Base-by-base conservation (phyloP, 1,284 basidiomycete genomes). In the Cronartium ribicola region DNA sequence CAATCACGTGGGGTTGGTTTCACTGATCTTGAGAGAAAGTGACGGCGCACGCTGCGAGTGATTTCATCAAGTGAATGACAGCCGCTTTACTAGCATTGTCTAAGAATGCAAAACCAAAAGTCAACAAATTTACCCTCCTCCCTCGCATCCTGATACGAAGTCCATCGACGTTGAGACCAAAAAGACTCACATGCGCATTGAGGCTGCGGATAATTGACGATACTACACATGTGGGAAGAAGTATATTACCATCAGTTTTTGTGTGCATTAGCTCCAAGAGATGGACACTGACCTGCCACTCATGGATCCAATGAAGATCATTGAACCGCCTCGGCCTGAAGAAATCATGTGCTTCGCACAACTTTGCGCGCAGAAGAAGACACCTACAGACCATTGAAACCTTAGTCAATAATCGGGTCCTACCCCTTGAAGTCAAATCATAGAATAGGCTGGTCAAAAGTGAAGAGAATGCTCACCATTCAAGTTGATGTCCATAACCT, bases 31-130 rank as follows among this genome's bases (percentile, higher is more conserved):
- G 29, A 20, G 29, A 29, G 29, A 2, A 55, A 13, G 14, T 13
- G 46, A 22, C 1, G n/a, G 44, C 69, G 11, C 17, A 72, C 69
- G 69, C 69, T 22, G 69, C 69, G n/a, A 72, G 44, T 5, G 69
- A 72, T 59, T 72, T 72, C 69, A 72, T 72, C 20, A 72, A 61
- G 43, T 72, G 69, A 51, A 72, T 72, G 44, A 72, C 69, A 29
- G 61, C 69, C 8, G 69, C 69, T 44, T 72, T 72, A 41, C 69
- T 72, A 39, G 69, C 69, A 44, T 72, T 72, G 63, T 72, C 69
- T 72, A 10, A 71, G 40, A 36, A 11, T 36, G 60, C 7, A 36
- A 36, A 39, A 61, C 14, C 10, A 39, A 61, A 37, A 3, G 13
- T 61, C 37, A 40, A 36, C 29, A 40, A 61, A 61, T 36, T n/a